Evolutionary conservation across 805 yeast genomes (phyloP), one percentile per base, ranked within the genome.

Genomic region (Ogataea allantospora): DNA sequence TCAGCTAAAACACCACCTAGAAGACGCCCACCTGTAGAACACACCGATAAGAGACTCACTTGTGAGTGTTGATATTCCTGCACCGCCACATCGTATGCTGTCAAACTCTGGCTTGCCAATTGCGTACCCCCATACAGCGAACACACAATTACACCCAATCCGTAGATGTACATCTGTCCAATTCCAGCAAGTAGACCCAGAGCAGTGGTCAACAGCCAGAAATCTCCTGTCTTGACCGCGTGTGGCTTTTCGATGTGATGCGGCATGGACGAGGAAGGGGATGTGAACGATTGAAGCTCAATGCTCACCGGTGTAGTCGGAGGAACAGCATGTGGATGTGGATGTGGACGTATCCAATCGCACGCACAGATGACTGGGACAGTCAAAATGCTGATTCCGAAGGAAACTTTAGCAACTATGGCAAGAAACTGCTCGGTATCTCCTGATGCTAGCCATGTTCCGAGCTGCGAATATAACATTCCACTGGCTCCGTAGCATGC

Each of bases 401-500:
- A 50, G 7, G 74, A 57, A 8, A 75, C 64, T 38, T 58, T 59
- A 0, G 71, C 68, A 31, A 78, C 44, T 30, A 75, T 67, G 2
- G 70, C 71, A 43, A 77, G 51, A 36, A 83, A 75, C 6, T 66
- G 70, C 12, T 70, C 68, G 0, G 88, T 80, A 42, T 78, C 75
- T 3, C 81, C 80, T 0, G 81, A 75, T 43, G 63, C 77, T 40
- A 77, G 65, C 11, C 66, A 46, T 8, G 75, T 62, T 2, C 80
- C 81, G 15, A 78, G 50, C 1, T 72, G 65, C 1, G 88, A 80
- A 54, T 75, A 80, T 34, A 80, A 69, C 50, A 81, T 70, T 4
- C 93, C 93, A 55, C 84, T 77, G 11, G 82, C 68, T 0, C 95
- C 95, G 57, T 80, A 83, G 30, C 83, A 72, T 1, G 89, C 80